Evolutionary conservation across 2,329 filamentous ascomycete species (phyloP), one percentile per base, ranked within the genome.

Genomic region (Neonectria faginata): DNA sequence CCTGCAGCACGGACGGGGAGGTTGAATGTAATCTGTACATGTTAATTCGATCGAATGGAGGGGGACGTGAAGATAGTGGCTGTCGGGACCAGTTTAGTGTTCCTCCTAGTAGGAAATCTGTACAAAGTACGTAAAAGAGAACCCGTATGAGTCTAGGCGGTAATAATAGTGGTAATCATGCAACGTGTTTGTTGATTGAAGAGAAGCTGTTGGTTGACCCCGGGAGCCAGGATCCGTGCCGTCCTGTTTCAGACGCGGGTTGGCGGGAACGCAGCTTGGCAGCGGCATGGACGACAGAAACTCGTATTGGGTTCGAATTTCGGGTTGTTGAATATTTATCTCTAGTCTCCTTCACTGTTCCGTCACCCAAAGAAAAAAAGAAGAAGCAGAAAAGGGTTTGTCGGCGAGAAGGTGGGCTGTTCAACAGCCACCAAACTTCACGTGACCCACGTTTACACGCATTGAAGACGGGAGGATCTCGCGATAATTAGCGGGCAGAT

Each of bases 171-270:
- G 39, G 7, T 31, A 31, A 18, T 11, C 18, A 55, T 61, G 52
- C 59, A 33, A 44, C 59, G 39, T 42, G 10, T 20, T 42, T 18
- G 8, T 42, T 36, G 45, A 6, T 6, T 27, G 42, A 33, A 18
- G 51, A 33, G 16, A 33, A 22, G 20, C 18, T 25, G 60, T 55
- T 55, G 60, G 60, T 58, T 29, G 33, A 33, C 22, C 42, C 42
- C 44, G 16, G 55, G 44, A 36, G 52, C 33, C 22, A 41, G 44
- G 42, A 12, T 57, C 31, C 56, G 36, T 44, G 31, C 11, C 22
- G 47, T 4, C 41, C 3, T 25, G 58, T 61, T 51, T 56, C 51
- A 56, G 44, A 56, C 33, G 31, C 42, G 39, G 39, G 39, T 42
- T 20, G 39, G 39, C 39, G 25, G 29, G 42, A 57, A 27, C 36